Percentiles rank a stretch among this genome's conserved stretches.
Conservation (phyloP, 139 green algal genomes). For the Zygnema cylindricum region DNA sequence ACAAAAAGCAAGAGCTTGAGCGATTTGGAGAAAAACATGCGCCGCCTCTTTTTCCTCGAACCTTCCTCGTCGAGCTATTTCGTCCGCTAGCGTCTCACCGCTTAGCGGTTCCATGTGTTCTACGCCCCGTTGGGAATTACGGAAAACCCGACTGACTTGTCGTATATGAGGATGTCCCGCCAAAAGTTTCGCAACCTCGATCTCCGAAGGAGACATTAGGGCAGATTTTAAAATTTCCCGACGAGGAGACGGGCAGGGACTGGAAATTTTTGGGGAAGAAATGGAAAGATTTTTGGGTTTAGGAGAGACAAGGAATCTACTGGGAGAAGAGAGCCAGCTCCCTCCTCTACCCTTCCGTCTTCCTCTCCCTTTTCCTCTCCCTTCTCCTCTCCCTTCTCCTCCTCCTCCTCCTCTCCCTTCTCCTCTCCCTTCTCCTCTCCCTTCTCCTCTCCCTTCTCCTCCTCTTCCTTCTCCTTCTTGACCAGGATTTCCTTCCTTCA, state of each 20-base stretch:
- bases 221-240: too few relatives aligned
- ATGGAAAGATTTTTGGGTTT: neutral
- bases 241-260: neutral
- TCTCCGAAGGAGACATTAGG: neutral
- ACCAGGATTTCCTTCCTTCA: neutral
- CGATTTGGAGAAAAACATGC: neutral
- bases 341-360: neutral
- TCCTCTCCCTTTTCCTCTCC: neutral
- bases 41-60: neutral
- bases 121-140: neutral
- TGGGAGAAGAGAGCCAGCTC: neutral
- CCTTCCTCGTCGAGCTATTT: neutral
- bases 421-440: neutral
- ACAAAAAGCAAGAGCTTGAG: neutral
- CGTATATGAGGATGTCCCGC: neutral
- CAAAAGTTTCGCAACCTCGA: neutral
- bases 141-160: neutral
- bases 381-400: neutral
- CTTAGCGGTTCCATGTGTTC: neutral
- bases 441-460: neutral
- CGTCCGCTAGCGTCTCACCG: neutral
- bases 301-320: neutral
- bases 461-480: neutral
- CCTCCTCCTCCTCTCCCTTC: neutral
- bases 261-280: neutral